phyloP scores from a whole-genome alignment of 2,329 filamentous ascomycete species.

The Mycosphaerella arachidis region DNA sequence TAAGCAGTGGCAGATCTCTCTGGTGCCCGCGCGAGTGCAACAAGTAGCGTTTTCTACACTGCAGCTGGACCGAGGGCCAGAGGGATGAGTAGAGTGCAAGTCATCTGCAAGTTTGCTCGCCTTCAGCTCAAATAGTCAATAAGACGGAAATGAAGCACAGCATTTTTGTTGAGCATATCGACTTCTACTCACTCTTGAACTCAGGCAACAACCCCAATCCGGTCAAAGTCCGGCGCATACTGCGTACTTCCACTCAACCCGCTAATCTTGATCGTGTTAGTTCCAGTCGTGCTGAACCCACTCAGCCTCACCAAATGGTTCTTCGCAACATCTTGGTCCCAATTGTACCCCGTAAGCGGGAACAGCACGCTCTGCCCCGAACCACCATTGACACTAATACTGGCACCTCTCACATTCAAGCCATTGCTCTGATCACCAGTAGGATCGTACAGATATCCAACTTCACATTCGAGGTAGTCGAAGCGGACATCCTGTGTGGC shows the following conservation, averaged over 20 bases:
- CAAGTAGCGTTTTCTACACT: too few species aligned
- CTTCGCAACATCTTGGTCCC: constrained; percentile 32
- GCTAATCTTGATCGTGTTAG: constrained; percentile 27
- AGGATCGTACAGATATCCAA: constrained; percentile 30
- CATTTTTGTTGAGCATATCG: too few species aligned
- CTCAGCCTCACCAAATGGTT: constrained; percentile 24
- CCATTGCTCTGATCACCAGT: constrained; percentile 13
- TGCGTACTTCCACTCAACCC: constrained; percentile 19
- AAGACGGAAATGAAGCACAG: too few species aligned
- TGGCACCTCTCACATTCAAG: constrained; percentile 35
- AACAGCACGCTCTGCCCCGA: constrained; percentile 35
- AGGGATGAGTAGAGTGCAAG: too few species aligned
- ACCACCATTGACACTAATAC: constrained; percentile 37
- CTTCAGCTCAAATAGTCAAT: too few species aligned
- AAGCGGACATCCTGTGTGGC: constrained; percentile 34
- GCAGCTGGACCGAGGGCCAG: too few species aligned
- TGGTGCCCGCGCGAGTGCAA: too few species aligned
- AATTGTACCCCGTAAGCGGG: constrained; percentile 39
- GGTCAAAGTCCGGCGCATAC: constrained; percentile 29
- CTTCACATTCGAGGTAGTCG: constrained; percentile 41
- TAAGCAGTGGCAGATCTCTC: too few species aligned
- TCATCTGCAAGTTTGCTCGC: too few species aligned
- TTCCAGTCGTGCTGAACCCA: constrained; percentile 23
- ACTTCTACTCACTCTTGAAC: too few species aligned
- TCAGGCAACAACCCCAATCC: constrained; percentile 21